Evolutionary conservation across 306 rosid species (phyloP).

Genomic region (Quercus berberidifolia): DNA sequence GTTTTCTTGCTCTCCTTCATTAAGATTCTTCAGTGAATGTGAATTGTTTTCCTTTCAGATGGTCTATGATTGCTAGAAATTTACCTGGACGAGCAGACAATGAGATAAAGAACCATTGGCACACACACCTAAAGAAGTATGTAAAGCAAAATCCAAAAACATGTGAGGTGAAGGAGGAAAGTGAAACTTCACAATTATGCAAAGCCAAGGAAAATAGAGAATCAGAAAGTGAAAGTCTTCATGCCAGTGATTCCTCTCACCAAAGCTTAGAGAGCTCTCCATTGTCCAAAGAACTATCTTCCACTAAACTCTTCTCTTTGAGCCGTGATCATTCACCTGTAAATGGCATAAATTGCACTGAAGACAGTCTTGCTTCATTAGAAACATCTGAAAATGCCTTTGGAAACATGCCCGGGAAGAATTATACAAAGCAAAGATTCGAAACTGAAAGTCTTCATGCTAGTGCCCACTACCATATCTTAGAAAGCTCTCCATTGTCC

Average conservation of each 20-base stretch:
- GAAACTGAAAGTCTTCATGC: too few species aligned
- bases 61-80: slow-evolving; percentile 57
- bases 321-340: slow-evolving; percentile 15
- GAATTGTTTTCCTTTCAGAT: slow-evolving; percentile 23
- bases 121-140: slow-evolving; percentile 49
- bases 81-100: slow-evolving; percentile 67
- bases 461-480: too few species aligned
- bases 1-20: too few species aligned
- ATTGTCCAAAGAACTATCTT: slow-evolving; percentile 14
- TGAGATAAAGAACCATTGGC: slow-evolving; percentile 64
- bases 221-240: slow-evolving; percentile 2
- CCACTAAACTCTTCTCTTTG: slow-evolving; percentile 4
- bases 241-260: neutral
- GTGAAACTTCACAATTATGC: neutral
- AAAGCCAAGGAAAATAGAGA: neutral
- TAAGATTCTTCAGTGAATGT: too few species aligned
- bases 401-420: too few species aligned
- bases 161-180: neutral
- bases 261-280: slow-evolving; percentile 36
- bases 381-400: too few species aligned
- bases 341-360: neutral
- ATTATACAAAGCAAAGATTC: too few species aligned
- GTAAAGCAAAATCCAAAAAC: too few species aligned
- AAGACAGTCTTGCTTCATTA: slow-evolving; percentile 4
- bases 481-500: too few species aligned